Conservation (phyloP, 1,139 yeast genomes). For the Kodamaea fungicola region DNA sequence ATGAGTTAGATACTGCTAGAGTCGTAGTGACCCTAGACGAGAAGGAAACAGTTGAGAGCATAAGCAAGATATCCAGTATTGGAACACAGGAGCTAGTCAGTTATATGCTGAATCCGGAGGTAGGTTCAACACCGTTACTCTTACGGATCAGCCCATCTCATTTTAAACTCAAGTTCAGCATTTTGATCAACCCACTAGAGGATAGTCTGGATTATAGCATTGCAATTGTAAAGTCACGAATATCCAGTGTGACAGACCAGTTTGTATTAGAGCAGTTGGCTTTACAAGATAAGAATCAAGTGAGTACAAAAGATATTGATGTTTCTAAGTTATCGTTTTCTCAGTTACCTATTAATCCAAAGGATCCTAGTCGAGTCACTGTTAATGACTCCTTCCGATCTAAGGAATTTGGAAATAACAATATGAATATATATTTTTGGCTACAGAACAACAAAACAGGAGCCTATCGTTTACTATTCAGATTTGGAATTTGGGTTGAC, state of each 20-base stretch:
- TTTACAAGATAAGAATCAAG: constrained; percentile 2
- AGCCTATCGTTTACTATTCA: constrained; percentile 21
- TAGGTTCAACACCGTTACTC: constrained; percentile 23
- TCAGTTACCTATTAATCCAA: constrained; percentile 25
- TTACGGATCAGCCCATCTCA: constrained; percentile 21
- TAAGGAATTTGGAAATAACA: constrained; percentile 15
- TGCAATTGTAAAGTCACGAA: constrained; percentile 25
- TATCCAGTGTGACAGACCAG: constrained; percentile 10
- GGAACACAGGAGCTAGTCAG: constrained; percentile 14
- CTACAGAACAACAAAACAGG: constrained; percentile 17
- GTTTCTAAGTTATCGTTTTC: constrained; percentile 27
- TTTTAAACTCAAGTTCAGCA: constrained; percentile 24
- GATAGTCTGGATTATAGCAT: constrained; percentile 16
- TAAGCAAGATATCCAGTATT: constrained; percentile 13
- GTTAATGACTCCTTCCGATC: constrained; percentile 30
- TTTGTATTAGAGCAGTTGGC: constrained; percentile 9
- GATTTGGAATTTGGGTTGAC: constrained; percentile 31
- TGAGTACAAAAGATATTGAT: constrained; percentile 13
- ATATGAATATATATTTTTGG: constrained; percentile 31
- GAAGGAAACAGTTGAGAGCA: constrained; percentile 14
- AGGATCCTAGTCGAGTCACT: constrained; percentile 17
- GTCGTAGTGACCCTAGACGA: constrained; percentile 19
- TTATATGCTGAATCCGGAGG: constrained; percentile 24
- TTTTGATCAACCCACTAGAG: constrained; percentile 18
- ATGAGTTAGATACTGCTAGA: constrained; percentile 19